phyloP scores from a whole-genome alignment of 306 rosid genomes.

The Purshia tridentata region DNA sequence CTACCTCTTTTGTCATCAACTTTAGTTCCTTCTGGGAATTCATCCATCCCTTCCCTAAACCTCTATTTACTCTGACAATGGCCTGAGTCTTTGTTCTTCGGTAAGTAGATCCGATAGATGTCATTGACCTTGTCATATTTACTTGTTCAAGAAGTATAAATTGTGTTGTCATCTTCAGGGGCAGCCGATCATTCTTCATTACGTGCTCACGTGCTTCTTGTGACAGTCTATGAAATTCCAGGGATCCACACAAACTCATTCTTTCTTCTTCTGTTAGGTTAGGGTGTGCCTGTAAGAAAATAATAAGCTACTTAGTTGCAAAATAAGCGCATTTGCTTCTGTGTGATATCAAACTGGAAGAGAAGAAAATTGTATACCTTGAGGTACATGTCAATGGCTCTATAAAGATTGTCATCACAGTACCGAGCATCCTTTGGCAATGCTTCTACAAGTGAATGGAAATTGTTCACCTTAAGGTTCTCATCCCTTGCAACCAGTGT shows the following conservation, averaged over 20 bases:
- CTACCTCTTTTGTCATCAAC: conserved; percentile 60
- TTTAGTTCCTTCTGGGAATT: conserved; percentile 46
- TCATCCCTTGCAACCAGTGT: conserved; percentile 59
- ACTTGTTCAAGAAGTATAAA: conserved; percentile 66
- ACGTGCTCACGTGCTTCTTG: conserved; percentile 62
- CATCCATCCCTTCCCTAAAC: conserved; percentile 33
- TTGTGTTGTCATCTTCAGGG: conserved; percentile 35
- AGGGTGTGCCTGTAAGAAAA: conserved; percentile 64
- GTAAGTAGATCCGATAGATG: conserved; percentile 32
- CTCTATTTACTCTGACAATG: conserved; percentile 35
- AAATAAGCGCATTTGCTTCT: not conserved
- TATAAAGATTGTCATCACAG: conserved; percentile 38
- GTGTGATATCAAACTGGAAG: not conserved
- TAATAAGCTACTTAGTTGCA: not conserved
- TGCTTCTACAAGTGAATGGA: conserved; percentile 50
- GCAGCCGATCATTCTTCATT: conserved; percentile 65
- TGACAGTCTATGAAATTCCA: conserved; percentile 74
- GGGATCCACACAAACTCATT: conserved; percentile 37
- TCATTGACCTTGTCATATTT: conserved; percentile 40
- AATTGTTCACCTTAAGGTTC: conserved; percentile 46
- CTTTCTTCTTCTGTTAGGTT: conserved; percentile 59
- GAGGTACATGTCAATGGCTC: conserved; percentile 39
- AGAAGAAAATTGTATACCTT: conserved; percentile 19
- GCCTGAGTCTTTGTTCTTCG: conserved; percentile 41
- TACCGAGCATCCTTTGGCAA: conserved; percentile 38